Conservation (phyloP, 2,329 filamentous ascomycete genomes). For the Fonsecaea erecta region DNA sequence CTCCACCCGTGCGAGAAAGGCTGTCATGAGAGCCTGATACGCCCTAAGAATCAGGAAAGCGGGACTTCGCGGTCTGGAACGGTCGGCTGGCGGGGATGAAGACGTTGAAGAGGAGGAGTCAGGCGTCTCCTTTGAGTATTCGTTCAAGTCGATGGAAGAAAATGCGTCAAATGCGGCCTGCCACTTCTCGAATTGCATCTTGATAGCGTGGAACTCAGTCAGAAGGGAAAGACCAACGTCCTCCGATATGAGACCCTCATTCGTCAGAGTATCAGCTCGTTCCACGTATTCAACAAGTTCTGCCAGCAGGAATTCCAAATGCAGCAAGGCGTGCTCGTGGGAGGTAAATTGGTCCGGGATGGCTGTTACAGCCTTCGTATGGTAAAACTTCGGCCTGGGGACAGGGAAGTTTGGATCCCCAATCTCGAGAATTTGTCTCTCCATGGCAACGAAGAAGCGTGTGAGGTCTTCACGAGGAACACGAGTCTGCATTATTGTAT, state of each 20-base stretch:
- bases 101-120: conserved; percentile 9
- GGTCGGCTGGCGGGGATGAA: conserved; percentile 2
- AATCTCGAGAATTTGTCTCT: conserved; percentile 28
- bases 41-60: conserved; percentile 16
- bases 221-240: conserved; percentile 9
- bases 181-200: conserved; percentile 11
- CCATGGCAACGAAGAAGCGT: conserved; percentile 25
- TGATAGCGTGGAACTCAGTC: conserved; percentile 14
- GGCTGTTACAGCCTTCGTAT: not conserved
- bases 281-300: conserved; percentile 12
- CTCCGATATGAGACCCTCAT: conserved; percentile 1
- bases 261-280: not conserved
- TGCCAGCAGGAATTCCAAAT: conserved; percentile 18
- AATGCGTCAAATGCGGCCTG: conserved; percentile 9
- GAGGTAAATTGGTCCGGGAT: conserved; percentile 22
- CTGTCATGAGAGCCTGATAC: conserved; percentile 12
- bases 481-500: not conserved
- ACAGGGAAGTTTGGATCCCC: conserved; percentile 22
- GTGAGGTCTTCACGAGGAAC: conserved; percentile 16
- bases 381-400: conserved; percentile 5
- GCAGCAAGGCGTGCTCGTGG: conserved; percentile 25
- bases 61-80: not conserved
- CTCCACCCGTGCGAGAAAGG: conserved; percentile 17
- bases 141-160: conserved; percentile 5
- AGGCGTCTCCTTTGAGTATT: conserved; percentile 10